Base-by-base conservation (phyloP, 495 filamentous ascomycete genomes). In the Baudoinia panamericana region DNA sequence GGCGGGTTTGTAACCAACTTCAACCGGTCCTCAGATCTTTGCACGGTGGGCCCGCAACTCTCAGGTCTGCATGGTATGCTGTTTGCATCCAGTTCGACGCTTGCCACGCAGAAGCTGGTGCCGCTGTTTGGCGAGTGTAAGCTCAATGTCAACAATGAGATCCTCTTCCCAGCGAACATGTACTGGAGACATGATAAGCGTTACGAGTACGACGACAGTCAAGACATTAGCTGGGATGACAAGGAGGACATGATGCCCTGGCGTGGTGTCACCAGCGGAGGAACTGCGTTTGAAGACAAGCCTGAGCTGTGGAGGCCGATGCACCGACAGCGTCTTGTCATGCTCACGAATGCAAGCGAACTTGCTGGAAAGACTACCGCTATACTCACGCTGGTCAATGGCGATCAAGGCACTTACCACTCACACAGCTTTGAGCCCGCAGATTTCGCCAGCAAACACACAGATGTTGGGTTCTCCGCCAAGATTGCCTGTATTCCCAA, bases 111-210 rank as follows among this genome's bases (percentile, higher is more conserved):
- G 30, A 68, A 77, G 8, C 62, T 86, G 7, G 43, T 80, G 2
- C 83, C 83, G 0, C 59, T 87, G 17, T 87, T 87, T 62, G 78
- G 77, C 46, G 68, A 80, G 46, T 76, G 76, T 39, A 80, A 82
- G 28, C 66, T 76, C 2, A 63, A 67, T 19, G 74, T 73, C 33
- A 75, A 70, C 56, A 63, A 61, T 44, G 75, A 78, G 44, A 72
- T 63, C 25, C 42, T 55, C n/a, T 63, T 58, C 23, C 61, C 61
- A 13, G 45, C 48, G 1, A 48, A 54, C 11, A 56, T 57, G 54
- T 56, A 58, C 28, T 58, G 54, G 41, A 52, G 48, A 39, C 49
- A 53, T 16, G 55, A 54, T 29, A 30, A 23, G 31, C 30, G 23
- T 1, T 59, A 58, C 36, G 39, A 30, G 21, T 49, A 50, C 26